Base-by-base conservation (phyloP, 164 flowering plant species). In the Umbellularia californica region DNA sequence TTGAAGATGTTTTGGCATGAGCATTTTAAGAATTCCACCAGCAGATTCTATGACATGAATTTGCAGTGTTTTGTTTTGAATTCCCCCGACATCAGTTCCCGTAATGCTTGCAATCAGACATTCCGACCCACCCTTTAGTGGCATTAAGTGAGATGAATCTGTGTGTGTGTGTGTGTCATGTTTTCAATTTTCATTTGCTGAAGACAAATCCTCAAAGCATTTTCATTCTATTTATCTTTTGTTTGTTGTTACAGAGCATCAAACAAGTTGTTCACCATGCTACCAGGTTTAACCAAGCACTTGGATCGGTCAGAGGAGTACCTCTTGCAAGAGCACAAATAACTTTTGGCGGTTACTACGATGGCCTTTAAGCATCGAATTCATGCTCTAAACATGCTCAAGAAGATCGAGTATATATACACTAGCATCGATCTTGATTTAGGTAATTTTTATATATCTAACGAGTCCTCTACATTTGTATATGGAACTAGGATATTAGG, bases 231-330 rank as follows among this genome's bases (percentile, higher is more conserved):
- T 55, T 55, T 15, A 55, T 55, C 60, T 55, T 20, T n/a, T 3
- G 13, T 65, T 7, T 65, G 58, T n/a, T 41, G 47, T 73, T 78
- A 79, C 90, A 89, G 93, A 88, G 88, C 79, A 83, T 90, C 20
- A 88, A 87, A 85, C 86, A 85, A 71, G 84, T 83, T 77, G 92
- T 87, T 55, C 84, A 78, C 7, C 90, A 80, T 7, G 88, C 89
- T 74, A 85, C 78, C 17, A 85, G 77, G 77, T 64, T 86, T 78
- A 90, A 90, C 72, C 88, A 90, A 69, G 88, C 89, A 68, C 74
- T 87, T 15, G 78, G 86, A 69, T 85, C 87, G 58, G 88, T 69
- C 1, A 84, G 87, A 77, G 89, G 90, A 25, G 88, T 80, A 3
- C 91, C 92, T 9, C 30, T 79, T 17, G 68, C 76, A 68, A 85